Evolutionary conservation across 2,329 filamentous ascomycete species (phyloP).

Genomic region (Venturia pyrina): DNA sequence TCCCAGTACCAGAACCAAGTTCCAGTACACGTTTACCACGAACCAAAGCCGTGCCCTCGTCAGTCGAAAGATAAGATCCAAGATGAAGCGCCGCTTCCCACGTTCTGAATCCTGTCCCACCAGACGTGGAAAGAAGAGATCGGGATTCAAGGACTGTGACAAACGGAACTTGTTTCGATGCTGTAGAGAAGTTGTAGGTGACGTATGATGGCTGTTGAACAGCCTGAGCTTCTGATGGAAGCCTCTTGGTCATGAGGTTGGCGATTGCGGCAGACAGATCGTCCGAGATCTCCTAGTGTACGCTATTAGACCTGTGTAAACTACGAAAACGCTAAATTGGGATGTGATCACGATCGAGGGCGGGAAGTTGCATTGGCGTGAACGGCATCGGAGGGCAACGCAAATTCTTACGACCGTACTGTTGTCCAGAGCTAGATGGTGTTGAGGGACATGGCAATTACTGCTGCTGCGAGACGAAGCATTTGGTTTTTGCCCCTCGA

Average conservation of each 20-base stretch:
- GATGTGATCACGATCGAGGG: background rate
- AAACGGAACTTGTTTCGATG: background rate
- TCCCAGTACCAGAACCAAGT: constrained; percentile 67
- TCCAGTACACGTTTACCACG: constrained; percentile 53
- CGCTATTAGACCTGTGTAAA: background rate
- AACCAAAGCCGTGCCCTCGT: constrained; percentile 37
- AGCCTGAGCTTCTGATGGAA: constrained; percentile 53
- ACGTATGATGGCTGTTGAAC: constrained; percentile 68
- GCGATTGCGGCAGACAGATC: constrained; percentile 63
- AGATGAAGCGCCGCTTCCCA: constrained; percentile 75
- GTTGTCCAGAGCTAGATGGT: background rate
- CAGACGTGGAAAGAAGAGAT: constrained; percentile 56
- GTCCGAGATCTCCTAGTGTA: constrained; percentile 69
- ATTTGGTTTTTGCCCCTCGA: background rate
- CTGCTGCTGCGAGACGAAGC: background rate
- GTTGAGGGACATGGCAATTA: background rate
- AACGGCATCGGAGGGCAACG: background rate
- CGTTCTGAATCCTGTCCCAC: constrained; percentile 67
- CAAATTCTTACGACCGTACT: background rate
- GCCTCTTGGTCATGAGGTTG: constrained; percentile 50
- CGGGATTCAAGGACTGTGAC: constrained; percentile 62
- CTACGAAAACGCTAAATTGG: background rate
- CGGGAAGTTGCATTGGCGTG: background rate
- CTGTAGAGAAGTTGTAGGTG: constrained; percentile 47
- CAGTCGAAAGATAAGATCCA: constrained; percentile 51